Evolutionary conservation across 2,329 filamentous ascomycete genomes (phyloP), one percentile per base, ranked within the genome.

Genomic region (Calycina marina): DNA sequence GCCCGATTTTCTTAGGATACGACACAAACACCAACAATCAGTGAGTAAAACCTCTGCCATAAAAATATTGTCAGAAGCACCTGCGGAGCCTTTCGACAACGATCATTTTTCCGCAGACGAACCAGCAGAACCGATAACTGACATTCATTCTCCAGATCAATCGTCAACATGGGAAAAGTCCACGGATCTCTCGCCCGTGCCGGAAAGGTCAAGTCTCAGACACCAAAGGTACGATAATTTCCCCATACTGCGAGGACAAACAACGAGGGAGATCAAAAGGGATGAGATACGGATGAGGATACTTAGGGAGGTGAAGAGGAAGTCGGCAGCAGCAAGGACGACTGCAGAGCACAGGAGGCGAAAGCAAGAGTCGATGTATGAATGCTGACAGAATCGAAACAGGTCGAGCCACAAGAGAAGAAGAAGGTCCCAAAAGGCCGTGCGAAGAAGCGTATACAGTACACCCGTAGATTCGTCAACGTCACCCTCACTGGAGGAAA

Each of bases 391-490:
- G 40, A 41, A 22, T 39, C 9, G 30, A 14, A n/a, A 58, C 54
- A 85, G 79, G 80, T 88, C 63, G 82, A 90, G 66, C 65, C 71
- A 39, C 79, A 86, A 66, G 86, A 94, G 78, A 93, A 93, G 79
- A 70, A 81, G 67, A 94, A 96, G 81, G 72, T 68, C 53, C 85
- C 88, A 60, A 94, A 94, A 77, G 88, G 88, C 59, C 85, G 88
- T 59, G 88, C 88, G 53, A 84, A 90, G 69, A 96, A 96, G 85
- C 77, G 88, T 58, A 77, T 92, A 61, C 77, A 74, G 62, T 94
- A 94, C 76, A 93, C 84, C 54, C 81, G 88, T 62, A 85, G 88
- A 57, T 96, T 96, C 71, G 86, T 96, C 53, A 94, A 96, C 68
- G 85, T 96, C 59, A 90, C 83, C 57, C 73, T 93, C 66, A 92